Conservation (phyloP, 257 asterid genomes). For the Nicotiana otophora region DNA sequence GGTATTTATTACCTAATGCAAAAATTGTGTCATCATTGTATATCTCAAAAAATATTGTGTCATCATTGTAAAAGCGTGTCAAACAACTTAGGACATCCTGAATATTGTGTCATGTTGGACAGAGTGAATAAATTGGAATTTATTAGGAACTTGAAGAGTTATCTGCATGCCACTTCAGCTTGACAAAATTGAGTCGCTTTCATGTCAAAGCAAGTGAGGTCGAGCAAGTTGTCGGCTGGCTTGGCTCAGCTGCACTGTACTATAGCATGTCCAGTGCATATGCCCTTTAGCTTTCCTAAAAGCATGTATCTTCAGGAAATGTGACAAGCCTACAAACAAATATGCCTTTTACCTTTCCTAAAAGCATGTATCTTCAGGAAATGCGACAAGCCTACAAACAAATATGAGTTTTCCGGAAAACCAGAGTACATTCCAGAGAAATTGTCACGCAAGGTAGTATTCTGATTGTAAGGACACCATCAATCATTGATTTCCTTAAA, state of each 20-base stretch:
- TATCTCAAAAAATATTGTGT: no score
- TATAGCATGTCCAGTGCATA: not conserved
- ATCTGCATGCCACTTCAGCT: no score
- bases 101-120: no score
- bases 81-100: no score
- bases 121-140: no score
- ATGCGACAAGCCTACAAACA: not conserved
- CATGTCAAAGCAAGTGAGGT: not conserved
- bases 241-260: not conserved
- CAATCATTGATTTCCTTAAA: not conserved
- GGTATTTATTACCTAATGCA: no score
- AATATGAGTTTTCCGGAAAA: not conserved
- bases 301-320: not conserved
- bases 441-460: not conserved
- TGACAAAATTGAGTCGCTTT: no score
- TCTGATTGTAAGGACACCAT: slow-evolving; percentile 2
- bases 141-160: no score
- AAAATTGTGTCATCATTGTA: no score
- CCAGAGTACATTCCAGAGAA: not conserved
- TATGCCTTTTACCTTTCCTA: not conserved
- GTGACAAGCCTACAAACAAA: not conserved
- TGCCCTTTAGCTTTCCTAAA: not conserved
- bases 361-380: not conserved
- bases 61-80: no score
- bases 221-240: not conserved